Base-by-base conservation (phyloP, 169 alveolate genomes). In the Eimeria zaria region DNA sequence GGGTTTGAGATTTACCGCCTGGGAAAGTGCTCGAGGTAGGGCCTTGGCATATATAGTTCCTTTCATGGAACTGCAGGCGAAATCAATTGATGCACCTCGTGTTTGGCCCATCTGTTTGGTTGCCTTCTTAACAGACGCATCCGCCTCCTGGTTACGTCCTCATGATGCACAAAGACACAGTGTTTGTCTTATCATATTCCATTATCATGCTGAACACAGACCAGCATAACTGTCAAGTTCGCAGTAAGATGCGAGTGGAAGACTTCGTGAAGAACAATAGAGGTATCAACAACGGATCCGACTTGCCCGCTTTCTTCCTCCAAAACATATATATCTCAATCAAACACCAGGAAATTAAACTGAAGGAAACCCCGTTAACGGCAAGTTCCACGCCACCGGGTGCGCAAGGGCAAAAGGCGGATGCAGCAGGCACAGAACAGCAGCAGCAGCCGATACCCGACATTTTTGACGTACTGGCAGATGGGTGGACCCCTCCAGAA, bases 151-250 rank as follows among this genome's bases (percentile, higher is more conserved):
- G 96, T 0, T 85, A 71, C 33, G 87, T 96, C 62, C n/a, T 48
- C 69, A 39, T 95, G 74, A 55, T 80, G 80, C 98, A 98, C 96
- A 95, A 98, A 48, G 99, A 98, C 92, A 98, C 98, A 44, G 98
- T 98, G 46, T 98, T 98, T 64, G 98, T 98, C 62, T 96, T 98
- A 74, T 97, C 99, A 20, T 98, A 98, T 95, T 98, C 99, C 18
- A 98, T 98, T 60, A 98, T 99, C 73, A 98, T 99, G 99, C 97
- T 99, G 89, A 99, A 99, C 97, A 98, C 99, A 46, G 99, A 99
- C 96, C 96, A 98, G 85, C 99, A 98, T 94, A 98, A 98, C 95
- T 85, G 97, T 44, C 99, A 98, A 94, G 99, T 99, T n/a, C 98
- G 98, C 95, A 97, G 97, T 92, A 98, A 98, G 96, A 98, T 98